Percentiles rank a stretch among this genome's conserved stretches.
These are phyloP conservation scores for Dryas integrifolia DNA, from an alignment of 331 rosid species.

Conservation along the genomic window DNA sequence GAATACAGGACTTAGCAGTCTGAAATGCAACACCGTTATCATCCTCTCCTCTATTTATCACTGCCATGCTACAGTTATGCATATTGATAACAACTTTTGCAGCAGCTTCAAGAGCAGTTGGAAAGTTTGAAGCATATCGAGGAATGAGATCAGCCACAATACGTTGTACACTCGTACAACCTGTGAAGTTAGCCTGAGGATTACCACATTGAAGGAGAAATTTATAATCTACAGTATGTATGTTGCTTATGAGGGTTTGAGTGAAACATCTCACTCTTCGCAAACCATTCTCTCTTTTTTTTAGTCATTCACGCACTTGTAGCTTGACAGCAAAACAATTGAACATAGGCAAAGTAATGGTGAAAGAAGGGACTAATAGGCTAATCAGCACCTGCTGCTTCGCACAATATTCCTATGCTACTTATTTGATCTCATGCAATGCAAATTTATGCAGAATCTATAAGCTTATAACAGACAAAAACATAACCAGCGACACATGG, in stretches of 20 bases:
- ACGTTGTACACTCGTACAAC: slow-evolving; percentile 80
- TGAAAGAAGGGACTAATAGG: neutral
- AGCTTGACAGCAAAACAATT: neutral
- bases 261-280: neutral
- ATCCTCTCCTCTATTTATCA: slow-evolving; percentile 65
- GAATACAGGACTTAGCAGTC: slow-evolving; percentile 66
- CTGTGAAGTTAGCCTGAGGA: slow-evolving; percentile 40
- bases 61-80: slow-evolving; percentile 60
- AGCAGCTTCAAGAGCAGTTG: slow-evolving; percentile 86
- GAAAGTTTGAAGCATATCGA: slow-evolving; percentile 75
- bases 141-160: slow-evolving; percentile 89
- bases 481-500: no score
- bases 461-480: no score
- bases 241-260: neutral
- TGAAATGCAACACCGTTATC: slow-evolving; percentile 63
- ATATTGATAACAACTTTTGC: slow-evolving; percentile 70
- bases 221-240: neutral
- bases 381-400: neutral
- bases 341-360: neutral
- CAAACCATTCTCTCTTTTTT: neutral
- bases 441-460: neutral
- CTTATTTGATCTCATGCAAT: neutral
- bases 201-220: slow-evolving; percentile 22
- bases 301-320: neutral
- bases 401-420: neutral